A percentile compares a stretch with the other conserved stretches of the same genome.
Conservation (phyloP, 1,139 yeast genomes). For the Pichia inconspicua region DNA sequence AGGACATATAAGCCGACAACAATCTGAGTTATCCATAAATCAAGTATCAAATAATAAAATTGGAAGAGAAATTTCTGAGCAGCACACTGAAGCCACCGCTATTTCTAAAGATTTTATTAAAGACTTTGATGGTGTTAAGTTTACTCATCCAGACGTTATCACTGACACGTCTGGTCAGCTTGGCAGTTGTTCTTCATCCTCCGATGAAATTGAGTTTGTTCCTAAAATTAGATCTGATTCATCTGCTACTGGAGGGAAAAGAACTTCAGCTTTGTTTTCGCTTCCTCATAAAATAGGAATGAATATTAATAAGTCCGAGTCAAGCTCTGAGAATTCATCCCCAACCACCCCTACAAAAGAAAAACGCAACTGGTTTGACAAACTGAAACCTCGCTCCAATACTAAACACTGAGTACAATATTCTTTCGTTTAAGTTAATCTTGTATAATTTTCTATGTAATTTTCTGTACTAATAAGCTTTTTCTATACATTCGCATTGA, state of each 20-base stretch:
- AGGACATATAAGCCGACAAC: slow-evolving; percentile 4
- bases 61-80: neutral
- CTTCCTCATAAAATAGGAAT: neutral
- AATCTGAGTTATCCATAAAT: neutral
- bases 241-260: neutral
- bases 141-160: slow-evolving; percentile 4
- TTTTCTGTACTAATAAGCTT: neutral
- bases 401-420: slow-evolving; percentile 11
- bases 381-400: slow-evolving; percentile 30
- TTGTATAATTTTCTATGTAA: slow-evolving; percentile 2
- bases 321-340: neutral
- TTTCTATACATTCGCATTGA: neutral
- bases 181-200: slow-evolving; percentile 7
- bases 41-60: neutral
- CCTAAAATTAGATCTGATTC: slow-evolving; percentile 3
- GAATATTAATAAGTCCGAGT: neutral
- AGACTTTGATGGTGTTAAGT: slow-evolving; percentile 1
- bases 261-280: slow-evolving; percentile 3
- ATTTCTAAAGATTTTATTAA: neutral
- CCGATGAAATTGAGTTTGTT: slow-evolving; percentile 4
- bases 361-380: slow-evolving; percentile 31
- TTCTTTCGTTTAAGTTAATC: slow-evolving; percentile 7
- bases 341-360: slow-evolving; percentile 6
- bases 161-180: slow-evolving; percentile 3
- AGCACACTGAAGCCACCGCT: neutral